Conservation (phyloP, 306 rosid species). For the Carpinus fangiana region DNA sequence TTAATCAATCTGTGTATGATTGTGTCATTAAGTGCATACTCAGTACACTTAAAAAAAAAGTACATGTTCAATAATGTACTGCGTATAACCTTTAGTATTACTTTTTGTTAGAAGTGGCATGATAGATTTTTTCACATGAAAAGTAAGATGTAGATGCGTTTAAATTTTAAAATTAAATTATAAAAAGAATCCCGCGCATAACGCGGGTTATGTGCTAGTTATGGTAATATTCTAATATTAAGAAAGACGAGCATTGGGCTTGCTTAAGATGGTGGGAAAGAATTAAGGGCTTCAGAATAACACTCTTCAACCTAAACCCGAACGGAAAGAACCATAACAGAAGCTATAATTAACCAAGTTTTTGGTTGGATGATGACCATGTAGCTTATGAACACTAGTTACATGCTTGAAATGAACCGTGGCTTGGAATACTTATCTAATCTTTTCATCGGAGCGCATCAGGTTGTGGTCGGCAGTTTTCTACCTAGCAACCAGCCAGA, state of each 20-base stretch:
- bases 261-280: background rate
- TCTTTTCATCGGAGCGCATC: conserved; percentile 19
- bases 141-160: too few species aligned
- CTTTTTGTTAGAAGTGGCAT: too few species aligned
- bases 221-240: too few species aligned
- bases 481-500: conserved; percentile 66
- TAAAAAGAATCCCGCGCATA: too few species aligned
- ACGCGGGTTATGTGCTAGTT: too few species aligned
- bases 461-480: conserved; percentile 90
- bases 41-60: too few species aligned
- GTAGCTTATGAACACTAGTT: conserved; percentile 3
- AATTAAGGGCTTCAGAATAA: background rate
- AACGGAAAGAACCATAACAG: background rate
- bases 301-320: background rate
- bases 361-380: background rate
- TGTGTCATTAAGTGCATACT: too few species aligned
- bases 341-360: background rate
- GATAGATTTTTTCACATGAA: too few species aligned
- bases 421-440: conserved; percentile 15
- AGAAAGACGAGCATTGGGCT: background rate
- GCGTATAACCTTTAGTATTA: too few species aligned
- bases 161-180: too few species aligned
- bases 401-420: background rate
- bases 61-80: too few species aligned
- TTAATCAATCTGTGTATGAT: too few species aligned